Base-by-base conservation (phyloP, 2,329 filamentous ascomycete genomes). In the Hypoxylon sp. region DNA sequence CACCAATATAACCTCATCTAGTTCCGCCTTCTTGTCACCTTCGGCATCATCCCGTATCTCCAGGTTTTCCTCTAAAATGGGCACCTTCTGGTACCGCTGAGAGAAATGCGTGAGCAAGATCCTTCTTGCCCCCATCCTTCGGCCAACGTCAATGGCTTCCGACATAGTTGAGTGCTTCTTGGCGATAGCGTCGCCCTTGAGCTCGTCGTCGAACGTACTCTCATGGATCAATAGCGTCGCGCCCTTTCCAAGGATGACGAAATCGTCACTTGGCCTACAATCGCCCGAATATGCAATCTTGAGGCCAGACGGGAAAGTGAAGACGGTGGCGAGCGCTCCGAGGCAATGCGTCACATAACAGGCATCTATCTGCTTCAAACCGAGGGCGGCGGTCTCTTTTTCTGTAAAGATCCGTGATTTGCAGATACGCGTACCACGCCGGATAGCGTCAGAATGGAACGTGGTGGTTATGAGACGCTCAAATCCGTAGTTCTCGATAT, bases 221-320 rank as follows among this genome's bases (percentile, higher is more conserved):
- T 99, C 96, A 81, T 99, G 96, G 60, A 99, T 88, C 4, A 97
- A 87, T 5, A 99, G 85, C 12, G 95, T 97, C 1, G 91, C 90
- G 67, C 89, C 89, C 47, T 82, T 81, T 47, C 92, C 96, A 53
- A 95, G 91, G 11, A 78, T 71, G 0, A 88, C 87, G 75, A 99
- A 97, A 0, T 80, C 75, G 2, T 80, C 73, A 3, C 88, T 93
- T 0, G 96, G 96, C 5, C 96, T 87, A 77, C 95, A 98, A 81
- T 99, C 96, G 60, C 96, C 96, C 3, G 93, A 97, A 81, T 97
- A 99, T 47, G 93, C 93, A 61, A 97, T 85, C 76, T 95, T 96
- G 77, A 99, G 91, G 16, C 89, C 91, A 1, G 88, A 88, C 0
- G 91, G 87, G 78, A 95, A 95, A 8, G 91, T 92, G 21, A 98